These are phyloP conservation scores for Symbiodinium pilosum DNA, from an alignment of 73 alveolate species.

Conservation along the genomic window DNA sequence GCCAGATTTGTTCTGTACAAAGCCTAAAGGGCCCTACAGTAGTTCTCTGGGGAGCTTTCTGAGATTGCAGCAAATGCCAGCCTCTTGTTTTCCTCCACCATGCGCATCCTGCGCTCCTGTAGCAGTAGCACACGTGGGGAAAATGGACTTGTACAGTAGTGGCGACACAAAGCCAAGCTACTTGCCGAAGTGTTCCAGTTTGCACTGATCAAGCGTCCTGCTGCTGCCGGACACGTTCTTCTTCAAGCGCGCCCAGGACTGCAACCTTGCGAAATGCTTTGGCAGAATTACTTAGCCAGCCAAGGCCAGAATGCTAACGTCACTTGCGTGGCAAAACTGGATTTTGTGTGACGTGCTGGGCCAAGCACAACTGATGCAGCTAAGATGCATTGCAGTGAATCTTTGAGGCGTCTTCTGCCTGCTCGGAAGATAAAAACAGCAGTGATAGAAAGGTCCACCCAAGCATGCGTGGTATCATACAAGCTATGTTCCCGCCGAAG, in stretches of 20 bases:
- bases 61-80: slow-evolving; percentile 35
- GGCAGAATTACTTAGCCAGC: neutral
- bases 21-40: too few species aligned
- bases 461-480: too few species aligned
- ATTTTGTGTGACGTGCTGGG: neutral
- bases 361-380: neutral
- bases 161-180: too few species aligned
- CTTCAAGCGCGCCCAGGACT: slow-evolving; percentile 70
- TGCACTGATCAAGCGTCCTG: neutral
- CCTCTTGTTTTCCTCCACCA: slow-evolving; percentile 76
- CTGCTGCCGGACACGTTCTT: slow-evolving; percentile 84
- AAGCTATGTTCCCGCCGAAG: too few species aligned
- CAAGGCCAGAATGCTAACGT: too few species aligned
- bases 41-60: too few species aligned
- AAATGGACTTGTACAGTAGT: too few species aligned
- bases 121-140: neutral
- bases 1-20: too few species aligned
- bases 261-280: slow-evolving; percentile 39
- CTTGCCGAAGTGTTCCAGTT: too few species aligned
- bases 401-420: slow-evolving; percentile 86
- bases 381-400: slow-evolving; percentile 36
- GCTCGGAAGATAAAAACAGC: neutral
- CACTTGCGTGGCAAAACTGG: too few species aligned
- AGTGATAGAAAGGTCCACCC: too few species aligned
- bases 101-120: slow-evolving; percentile 79